These are phyloP conservation scores for Mycosphaerella sp. DNA, from an alignment of 2,329 filamentous ascomycete genomes.

Conservation along the genomic window DNA sequence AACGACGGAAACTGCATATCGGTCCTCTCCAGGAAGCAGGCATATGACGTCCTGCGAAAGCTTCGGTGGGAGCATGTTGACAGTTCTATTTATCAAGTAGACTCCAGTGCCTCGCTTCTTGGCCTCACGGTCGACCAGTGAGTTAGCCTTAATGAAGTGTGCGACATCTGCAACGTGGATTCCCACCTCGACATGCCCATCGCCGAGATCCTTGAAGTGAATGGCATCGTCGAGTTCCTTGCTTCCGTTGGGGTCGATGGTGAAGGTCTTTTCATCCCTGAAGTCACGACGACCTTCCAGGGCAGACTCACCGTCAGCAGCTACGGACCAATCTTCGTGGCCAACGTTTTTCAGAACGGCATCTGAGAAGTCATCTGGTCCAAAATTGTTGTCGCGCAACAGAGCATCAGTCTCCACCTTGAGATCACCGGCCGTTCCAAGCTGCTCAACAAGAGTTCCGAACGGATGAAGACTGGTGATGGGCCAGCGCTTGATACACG, in stretches of 20 bases:
- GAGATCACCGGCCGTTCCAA: conserved; percentile 93
- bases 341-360: conserved; percentile 90
- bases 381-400: conserved; percentile 97
- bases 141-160: conserved; percentile 95
- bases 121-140: conserved; percentile 89
- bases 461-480: conserved; percentile 99
- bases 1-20: conserved; percentile 85
- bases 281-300: conserved; percentile 79
- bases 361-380: conserved; percentile 94
- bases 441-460: conserved; percentile 91
- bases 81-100: conserved; percentile 85
- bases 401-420: conserved; percentile 98
- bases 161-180: conserved; percentile 92
- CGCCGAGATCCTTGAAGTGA: conserved; percentile 75
- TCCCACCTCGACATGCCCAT: conserved; percentile 88
- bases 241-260: conserved; percentile 81
- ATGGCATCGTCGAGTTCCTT: conserved; percentile 88
- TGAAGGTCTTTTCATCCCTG: conserved; percentile 81
- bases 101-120: conserved; percentile 97
- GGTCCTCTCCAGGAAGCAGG: conserved; percentile 76
- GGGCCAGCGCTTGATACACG: conserved; percentile 98
- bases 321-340: conserved; percentile 83
- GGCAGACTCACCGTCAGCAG: conserved; percentile 70
- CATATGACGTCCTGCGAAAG: conserved; percentile 84
- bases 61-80: conserved; percentile 78